A percentile compares a stretch with the other conserved stretches of the same genome.
phyloP scores from a whole-genome alignment of 164 flowering plant species.

The Protea cynaroides region DNA sequence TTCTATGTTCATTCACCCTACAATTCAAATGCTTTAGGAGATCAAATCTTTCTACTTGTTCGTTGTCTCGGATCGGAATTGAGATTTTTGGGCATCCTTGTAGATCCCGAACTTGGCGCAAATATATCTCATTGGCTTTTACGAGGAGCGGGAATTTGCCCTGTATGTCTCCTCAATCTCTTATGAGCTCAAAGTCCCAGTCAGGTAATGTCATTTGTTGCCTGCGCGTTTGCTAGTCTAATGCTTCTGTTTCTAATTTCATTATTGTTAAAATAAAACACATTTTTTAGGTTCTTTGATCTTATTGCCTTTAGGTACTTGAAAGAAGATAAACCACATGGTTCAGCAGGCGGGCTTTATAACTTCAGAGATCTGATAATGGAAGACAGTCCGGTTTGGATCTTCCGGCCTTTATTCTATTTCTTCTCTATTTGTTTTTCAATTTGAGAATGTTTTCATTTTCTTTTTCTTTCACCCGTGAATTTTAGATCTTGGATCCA shows the following conservation, averaged over 20 bases:
- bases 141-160: constrained; percentile 97
- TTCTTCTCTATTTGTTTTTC: neutral
- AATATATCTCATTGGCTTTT: constrained; percentile 90
- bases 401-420: constrained; percentile 9
- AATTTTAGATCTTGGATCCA: too few relatives aligned
- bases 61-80: neutral
- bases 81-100: neutral
- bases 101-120: constrained; percentile 91
- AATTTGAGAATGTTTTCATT: neutral
- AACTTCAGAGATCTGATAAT: constrained; percentile 86
- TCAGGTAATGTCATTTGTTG: constrained; percentile 40
- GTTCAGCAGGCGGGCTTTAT: constrained; percentile 97
- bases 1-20: neutral
- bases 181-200: constrained; percentile 89
- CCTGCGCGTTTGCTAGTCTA: too few relatives aligned
- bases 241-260: too few relatives aligned
- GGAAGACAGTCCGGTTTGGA: constrained; percentile 87
- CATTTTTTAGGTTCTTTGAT: constrained; percentile 1
- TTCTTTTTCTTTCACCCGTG: too few relatives aligned
- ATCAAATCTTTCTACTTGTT: neutral
- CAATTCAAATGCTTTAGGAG: neutral
- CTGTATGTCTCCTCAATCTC: constrained; percentile 86
- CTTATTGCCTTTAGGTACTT: constrained; percentile 53
- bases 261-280: too few relatives aligned
- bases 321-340: constrained; percentile 94